phyloP scores from a whole-genome alignment of 441 rosid genomes.

The Omphalea diandra region DNA sequence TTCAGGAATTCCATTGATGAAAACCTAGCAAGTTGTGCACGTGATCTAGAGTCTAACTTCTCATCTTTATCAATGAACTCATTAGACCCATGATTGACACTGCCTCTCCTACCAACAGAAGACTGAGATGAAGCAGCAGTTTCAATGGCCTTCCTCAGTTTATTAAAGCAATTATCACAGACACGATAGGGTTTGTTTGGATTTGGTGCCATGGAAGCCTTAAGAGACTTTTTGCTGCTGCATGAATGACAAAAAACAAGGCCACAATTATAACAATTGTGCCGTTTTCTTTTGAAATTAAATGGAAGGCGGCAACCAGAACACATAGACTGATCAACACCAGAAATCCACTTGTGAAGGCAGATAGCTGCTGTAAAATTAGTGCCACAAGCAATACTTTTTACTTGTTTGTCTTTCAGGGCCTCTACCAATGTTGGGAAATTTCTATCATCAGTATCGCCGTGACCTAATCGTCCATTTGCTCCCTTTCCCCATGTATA shows the following conservation, averaged over 20 bases:
- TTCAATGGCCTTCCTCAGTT: conserved; percentile 73
- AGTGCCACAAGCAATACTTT: conserved; percentile 84
- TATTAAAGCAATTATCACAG: conserved; percentile 80
- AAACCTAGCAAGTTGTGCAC: conserved; percentile 70
- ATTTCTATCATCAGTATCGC: conserved; percentile 85
- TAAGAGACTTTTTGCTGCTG: conserved; percentile 79
- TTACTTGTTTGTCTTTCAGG: conserved; percentile 93
- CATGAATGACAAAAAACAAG: conserved; percentile 91
- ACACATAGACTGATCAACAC: conserved; percentile 95
- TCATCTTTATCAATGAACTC: conserved; percentile 69
- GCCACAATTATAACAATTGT: conserved; percentile 96
- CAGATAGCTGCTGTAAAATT: conserved; percentile 91
- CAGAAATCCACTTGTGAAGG: conserved; percentile 92
- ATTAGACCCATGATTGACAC: conserved; percentile 49
- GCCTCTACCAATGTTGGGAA: conserved; percentile 85
- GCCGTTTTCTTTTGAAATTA: conserved; percentile 91
- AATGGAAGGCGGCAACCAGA: conserved; percentile 94
- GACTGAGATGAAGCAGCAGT: conserved; percentile 64
- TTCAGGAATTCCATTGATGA: conserved; percentile 78
- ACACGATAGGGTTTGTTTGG: conserved; percentile 88
- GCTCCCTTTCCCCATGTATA: conserved; percentile 99
- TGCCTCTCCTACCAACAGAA: conserved; percentile 71
- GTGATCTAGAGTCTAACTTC: conserved; percentile 74
- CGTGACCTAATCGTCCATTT: conserved; percentile 95
- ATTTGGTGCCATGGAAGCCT: conserved; percentile 98